Evolutionary conservation across 495 filamentous ascomycete genomes (phyloP), one percentile per base, ranked within the genome.

Genomic region (Annulohypoxylon nitens): DNA sequence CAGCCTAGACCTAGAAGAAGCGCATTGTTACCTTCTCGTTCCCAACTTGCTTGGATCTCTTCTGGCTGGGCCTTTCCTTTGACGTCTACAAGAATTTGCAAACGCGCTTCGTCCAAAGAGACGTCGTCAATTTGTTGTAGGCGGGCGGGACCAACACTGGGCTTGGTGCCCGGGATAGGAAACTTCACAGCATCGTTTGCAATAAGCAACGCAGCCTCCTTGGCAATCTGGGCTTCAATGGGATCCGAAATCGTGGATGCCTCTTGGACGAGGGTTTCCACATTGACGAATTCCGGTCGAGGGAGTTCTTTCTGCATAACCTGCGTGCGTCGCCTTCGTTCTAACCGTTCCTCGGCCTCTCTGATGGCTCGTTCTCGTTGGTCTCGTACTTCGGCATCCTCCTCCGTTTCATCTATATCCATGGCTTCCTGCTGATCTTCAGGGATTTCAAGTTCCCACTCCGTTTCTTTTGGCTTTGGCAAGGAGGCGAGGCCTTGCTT

Each of bases 401-500:
- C 95, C 78, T 91, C 92, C 10, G 76, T 71, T 30, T 79, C 76
- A 57, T 92, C 86, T 48, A 87, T 83, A 9, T 79, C 77, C 5
- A 83, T 82, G 61, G 82, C 80, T 77, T 97, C 94, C 58, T 86
- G 83, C 41, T 91, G 86, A 61, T 97, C 95, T 53, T 96, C 94
- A 0, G 96, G 96, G 36, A 97, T 85, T 80, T 97, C 97, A 33
- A 98, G 85, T 67, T 98, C 94, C 89, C 90, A 97, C 67, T 97
- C 94, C 0, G 89, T 91, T 69, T 96, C 92, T 76, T 95, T 97
- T 0, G 96, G 95, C 77, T 93, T 97, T 11, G 96, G 96, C 25
- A 99, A 87, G 3, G 91, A 86, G n/a, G 93, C 87, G 47, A 99
- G 88, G 73, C 91, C 89, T 51, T 88, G 84, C 69, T 88, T 88